Evolutionary conservation across 2,329 filamentous ascomycete genomes (phyloP).

Genomic region (Dryadomyces quercus-mongolicae): DNA sequence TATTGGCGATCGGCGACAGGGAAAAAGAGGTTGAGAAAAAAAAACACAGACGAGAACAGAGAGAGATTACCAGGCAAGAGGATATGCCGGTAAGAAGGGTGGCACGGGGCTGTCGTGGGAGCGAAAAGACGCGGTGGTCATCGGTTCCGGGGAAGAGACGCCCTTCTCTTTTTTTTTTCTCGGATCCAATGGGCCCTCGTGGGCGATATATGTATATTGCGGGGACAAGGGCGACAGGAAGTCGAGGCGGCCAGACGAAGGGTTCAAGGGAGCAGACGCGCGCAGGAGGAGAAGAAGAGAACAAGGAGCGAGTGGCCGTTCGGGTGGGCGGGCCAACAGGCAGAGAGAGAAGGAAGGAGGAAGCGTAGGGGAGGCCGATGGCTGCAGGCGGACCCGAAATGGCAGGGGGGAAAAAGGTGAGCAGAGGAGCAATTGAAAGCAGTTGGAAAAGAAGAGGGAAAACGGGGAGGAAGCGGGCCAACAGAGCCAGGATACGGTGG

Average conservation of each 20-base stretch:
- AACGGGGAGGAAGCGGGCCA: background rate
- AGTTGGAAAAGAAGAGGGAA: background rate
- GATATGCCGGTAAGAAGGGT: background rate
- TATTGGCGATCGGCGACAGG: background rate
- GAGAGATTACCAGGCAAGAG: background rate
- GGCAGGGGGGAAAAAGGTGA: background rate
- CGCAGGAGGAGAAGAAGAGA: background rate
- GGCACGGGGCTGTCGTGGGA: background rate
- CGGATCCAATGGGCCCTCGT: background rate
- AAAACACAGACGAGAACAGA: background rate
- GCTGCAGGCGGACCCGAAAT: background rate
- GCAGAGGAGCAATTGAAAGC: background rate
- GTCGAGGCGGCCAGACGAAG: slow-evolving; percentile 11
- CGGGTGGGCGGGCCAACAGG: no score
- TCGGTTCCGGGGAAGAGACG: background rate
- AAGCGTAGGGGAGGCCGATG: no score
- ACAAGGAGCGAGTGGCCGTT: no score
- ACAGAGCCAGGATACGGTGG: background rate
- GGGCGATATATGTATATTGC: background rate
- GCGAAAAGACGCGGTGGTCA: background rate
- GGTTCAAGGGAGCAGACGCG: background rate
- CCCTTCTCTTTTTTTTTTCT: background rate
- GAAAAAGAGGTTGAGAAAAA: background rate
- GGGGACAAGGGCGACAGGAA: slow-evolving; percentile 17
- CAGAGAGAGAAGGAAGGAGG: no score